These are phyloP conservation scores for Eucalyptus cloeziana DNA, from an alignment of 345 rosid genomes.

Conservation along the genomic window DNA sequence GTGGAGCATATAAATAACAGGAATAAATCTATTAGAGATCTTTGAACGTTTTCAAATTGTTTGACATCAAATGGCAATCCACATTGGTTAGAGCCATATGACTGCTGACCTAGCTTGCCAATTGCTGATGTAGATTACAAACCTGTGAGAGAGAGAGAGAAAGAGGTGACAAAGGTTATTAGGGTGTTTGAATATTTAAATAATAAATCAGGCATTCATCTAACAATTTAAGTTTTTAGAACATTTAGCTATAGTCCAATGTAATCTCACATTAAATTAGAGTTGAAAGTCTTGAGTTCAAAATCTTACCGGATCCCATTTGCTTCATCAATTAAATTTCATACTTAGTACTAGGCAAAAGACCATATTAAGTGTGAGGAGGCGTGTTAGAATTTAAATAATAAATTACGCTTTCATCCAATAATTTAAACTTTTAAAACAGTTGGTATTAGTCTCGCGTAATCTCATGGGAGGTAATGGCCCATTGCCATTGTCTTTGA, in stretches of 20 bases:
- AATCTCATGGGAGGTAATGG: accelerated
- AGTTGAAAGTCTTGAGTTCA: too few species aligned
- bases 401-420: accelerated
- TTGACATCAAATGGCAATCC: neutral
- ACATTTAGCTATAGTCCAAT: accelerated
- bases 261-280: accelerated
- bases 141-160: too few species aligned
- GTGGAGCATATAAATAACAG: neutral
- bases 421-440: too few species aligned
- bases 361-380: accelerated
- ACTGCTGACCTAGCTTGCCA: neutral
- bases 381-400: too few species aligned
- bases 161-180: too few species aligned
- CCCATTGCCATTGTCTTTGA: accelerated
- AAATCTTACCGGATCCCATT: accelerated
- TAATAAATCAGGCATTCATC: accelerated
- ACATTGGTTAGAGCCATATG: neutral
- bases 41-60: neutral
- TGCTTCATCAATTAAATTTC: too few species aligned
- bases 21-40: neutral
- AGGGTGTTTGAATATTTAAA: too few species aligned
- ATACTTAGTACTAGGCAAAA: accelerated
- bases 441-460: accelerated
- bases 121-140: too few species aligned
- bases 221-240: accelerated